Base-by-base conservation (phyloP, 306 rosid genomes). In the Fragaria ananassa region DNA sequence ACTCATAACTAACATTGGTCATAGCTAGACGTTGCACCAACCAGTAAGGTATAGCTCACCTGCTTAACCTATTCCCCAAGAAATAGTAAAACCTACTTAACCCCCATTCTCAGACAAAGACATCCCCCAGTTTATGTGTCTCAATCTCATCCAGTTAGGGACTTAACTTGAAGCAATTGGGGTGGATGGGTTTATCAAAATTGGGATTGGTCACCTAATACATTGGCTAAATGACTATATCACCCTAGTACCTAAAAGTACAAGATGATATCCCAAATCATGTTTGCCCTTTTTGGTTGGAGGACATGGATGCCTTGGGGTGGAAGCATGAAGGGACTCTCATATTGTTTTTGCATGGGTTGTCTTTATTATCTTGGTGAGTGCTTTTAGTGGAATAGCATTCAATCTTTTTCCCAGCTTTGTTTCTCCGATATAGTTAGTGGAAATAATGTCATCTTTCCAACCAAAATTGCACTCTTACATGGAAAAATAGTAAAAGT, bases 361-460 rank as follows among this genome's bases (percentile, higher is more conserved):
- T 39, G 58, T 68, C 64, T 27, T 19, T 71, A 42, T 23, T 64
- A 34, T 23, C 1, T 42, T 11, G 29, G 34, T 27, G 27, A 5
- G 77, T 8, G 68, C 18, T 10, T 8, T 10, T 13, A 37, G 81
- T 81, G 79, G 58, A 76, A n/a, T 21, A 1, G 14, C 23, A 46
- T 46, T 45, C 68, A 19, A 6, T 71, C 34, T 21, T 14, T 51
- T 51, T 56, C 13, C 4, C 4, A 0, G 0, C 27, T 10, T 34
- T 46, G 34, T 25, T 23, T 56, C 47, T 35, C 12, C 37, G 31
- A 14, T 18, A 7, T 10, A 21, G 18, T n/a, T 18, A 17, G 79
- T 80, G 83, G 83, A 80, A 74, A 68, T 46, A 4, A 60, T 80
- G 58, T 80, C 83, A 80, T 68, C 23, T 35, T 47, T 61, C 79